phyloP scores from a whole-genome alignment of 345 rosid genomes.

The Lepidium sativum region DNA sequence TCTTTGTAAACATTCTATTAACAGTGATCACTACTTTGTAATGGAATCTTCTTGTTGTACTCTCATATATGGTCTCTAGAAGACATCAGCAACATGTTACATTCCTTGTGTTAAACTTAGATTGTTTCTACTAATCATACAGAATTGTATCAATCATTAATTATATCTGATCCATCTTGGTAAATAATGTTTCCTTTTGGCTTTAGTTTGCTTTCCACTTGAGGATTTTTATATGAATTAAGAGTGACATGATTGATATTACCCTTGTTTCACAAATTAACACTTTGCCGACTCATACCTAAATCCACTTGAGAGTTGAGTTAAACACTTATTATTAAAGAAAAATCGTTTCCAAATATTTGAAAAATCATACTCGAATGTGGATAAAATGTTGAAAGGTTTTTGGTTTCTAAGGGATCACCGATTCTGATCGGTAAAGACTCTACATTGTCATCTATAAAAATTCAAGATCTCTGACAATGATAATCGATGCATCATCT shows the following conservation, averaged over 20 bases:
- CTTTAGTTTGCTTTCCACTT: neutral
- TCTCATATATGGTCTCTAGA: too few species aligned
- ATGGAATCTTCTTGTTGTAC: neutral
- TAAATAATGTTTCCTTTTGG: neutral
- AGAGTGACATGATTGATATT: neutral
- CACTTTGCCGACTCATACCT: neutral
- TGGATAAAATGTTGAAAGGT: too few species aligned
- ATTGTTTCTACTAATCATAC: neutral
- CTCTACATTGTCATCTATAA: too few species aligned
- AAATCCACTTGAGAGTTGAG: neutral
- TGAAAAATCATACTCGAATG: too few species aligned
- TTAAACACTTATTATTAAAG: neutral
- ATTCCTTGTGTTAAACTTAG: neutral
- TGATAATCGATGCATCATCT: too few species aligned
- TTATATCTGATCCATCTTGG: neutral
- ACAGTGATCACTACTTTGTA: too few species aligned
- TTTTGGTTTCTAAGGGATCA: too few species aligned
- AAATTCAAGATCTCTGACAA: too few species aligned
- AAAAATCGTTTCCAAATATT: too few species aligned
- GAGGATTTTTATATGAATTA: slow-evolving; percentile 1
- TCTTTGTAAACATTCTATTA: too few species aligned
- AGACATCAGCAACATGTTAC: neutral
- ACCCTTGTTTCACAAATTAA: neutral
- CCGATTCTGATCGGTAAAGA: too few species aligned
- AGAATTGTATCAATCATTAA: neutral